Conservation (phyloP, 2,329 filamentous ascomycete genomes). For the Fusarium udum region DNA sequence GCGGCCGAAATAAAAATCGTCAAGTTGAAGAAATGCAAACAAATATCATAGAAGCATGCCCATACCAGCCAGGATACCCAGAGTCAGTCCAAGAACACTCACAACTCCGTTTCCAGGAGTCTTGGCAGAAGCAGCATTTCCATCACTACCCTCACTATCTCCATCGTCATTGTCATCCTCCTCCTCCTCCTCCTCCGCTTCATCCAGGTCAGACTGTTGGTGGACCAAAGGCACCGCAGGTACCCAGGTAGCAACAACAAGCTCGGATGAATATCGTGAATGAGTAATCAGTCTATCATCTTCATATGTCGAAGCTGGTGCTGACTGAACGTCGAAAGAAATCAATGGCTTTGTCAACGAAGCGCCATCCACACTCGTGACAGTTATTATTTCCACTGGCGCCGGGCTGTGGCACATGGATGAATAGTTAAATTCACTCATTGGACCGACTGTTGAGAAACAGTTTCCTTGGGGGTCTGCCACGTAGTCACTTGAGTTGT, state of each 20-base stretch:
- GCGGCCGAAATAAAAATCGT: neutral
- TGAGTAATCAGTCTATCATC: neutral
- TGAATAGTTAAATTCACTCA: neutral
- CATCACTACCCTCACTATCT: neutral
- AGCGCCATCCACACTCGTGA: neutral
- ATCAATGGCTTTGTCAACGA: neutral
- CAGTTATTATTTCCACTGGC: neutral
- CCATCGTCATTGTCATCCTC: neutral
- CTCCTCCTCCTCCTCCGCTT: neutral
- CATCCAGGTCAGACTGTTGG: neutral
- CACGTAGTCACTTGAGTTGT: neutral
- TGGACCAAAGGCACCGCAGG: conserved; percentile 5
- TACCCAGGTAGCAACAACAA: neutral
- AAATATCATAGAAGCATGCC: conserved; percentile 5
- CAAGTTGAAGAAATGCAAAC: neutral
- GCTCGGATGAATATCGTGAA: neutral
- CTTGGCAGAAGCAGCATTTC: neutral
- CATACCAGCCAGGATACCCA: conserved; percentile 4
- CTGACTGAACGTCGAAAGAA: neutral
- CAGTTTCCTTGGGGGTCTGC: neutral
- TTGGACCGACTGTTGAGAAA: neutral
- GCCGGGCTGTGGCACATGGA: neutral
- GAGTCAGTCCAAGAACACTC: neutral
- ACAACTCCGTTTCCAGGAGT: neutral
- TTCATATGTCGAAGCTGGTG: neutral